Evolutionary conservation across 1,284 basidiomycete genomes (phyloP), one percentile per base, ranked within the genome.

Genomic region (Ceratobasidium sp.): DNA sequence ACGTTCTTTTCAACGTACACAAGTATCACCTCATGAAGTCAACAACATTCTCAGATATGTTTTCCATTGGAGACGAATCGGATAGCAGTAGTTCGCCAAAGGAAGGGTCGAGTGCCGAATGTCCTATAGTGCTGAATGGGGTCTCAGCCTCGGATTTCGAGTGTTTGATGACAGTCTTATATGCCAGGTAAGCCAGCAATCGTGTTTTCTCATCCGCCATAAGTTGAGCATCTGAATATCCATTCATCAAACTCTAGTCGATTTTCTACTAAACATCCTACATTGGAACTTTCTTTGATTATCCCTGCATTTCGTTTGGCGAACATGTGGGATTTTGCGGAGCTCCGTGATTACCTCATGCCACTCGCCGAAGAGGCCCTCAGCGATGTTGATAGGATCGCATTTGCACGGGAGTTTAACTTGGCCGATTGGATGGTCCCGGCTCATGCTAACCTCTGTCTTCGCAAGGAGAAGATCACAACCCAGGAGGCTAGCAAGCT

Each of bases 311-410:
- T 74, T 18, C 73, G 71, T 14, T 55, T 74, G 12, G 46, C 73
- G 4, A 71, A 61, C 18, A 74, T 72, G 70, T 74, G 69, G 69
- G 48, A 65, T 18, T 74, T 74, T 34, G 39, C 32, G 23, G 28
- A 26, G 5, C 32, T 74, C 10, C 36, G 70, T 23, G 45, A 21
- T 14, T 72, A 59, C 34, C 64, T 67, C 36, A 53, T 36, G 21
- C 50, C 50, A 2, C 36, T 67, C 18, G 52, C 64, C 4, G 50
- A 55, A 21, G 32, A 52, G 18, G 61, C 39, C 1, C 32, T 72
- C 0, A 41, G 18, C 9, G 36, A 65, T 34, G 26, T 53, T 9
- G 70, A 72, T 53, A 58, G 58, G 30, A 65, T 74, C 41, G 52
- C 34, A 10, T 65, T 72, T 52, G 69, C 73, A 1, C 50, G 43